A percentile compares a stretch with the other conserved stretches of the same genome.
Conservation (phyloP, 2,329 filamentous ascomycete species). For the Colletotrichum godetiae region DNA sequence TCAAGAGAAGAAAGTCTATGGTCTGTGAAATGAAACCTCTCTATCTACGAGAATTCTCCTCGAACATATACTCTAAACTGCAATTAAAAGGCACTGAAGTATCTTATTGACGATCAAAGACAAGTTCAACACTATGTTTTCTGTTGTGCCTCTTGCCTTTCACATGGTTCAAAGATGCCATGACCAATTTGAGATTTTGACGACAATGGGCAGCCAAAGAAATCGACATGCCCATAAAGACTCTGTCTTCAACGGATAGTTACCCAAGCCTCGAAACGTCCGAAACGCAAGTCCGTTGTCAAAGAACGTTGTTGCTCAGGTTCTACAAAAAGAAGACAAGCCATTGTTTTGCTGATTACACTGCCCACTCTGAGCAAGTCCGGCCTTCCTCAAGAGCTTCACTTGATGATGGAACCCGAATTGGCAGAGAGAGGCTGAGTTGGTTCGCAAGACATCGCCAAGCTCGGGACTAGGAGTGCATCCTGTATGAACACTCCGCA, state of each 20-base stretch:
- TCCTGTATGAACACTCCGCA: background rate
- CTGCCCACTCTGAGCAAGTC: background rate
- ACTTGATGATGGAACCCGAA: background rate
- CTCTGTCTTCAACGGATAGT: background rate
- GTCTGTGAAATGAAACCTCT: background rate
- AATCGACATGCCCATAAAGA: background rate
- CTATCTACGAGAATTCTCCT: background rate
- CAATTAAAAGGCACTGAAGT: background rate
- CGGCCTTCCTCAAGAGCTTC: background rate
- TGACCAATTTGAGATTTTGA: background rate
- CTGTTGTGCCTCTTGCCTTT: background rate
- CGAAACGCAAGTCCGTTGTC: background rate
- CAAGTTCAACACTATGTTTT: background rate
- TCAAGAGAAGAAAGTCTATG: background rate
- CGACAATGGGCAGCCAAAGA: background rate
- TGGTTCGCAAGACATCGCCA: background rate
- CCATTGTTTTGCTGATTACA: background rate
- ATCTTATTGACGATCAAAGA: background rate
- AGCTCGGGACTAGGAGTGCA: background rate
- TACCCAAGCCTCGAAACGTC: background rate
- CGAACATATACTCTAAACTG: background rate
- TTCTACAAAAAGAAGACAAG: background rate
- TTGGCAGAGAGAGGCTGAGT: background rate
- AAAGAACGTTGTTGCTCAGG: background rate
- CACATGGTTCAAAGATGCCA: background rate